phyloP scores from a whole-genome alignment of 2,329 filamentous ascomycete species.

The Westerdykella ornata region DNA sequence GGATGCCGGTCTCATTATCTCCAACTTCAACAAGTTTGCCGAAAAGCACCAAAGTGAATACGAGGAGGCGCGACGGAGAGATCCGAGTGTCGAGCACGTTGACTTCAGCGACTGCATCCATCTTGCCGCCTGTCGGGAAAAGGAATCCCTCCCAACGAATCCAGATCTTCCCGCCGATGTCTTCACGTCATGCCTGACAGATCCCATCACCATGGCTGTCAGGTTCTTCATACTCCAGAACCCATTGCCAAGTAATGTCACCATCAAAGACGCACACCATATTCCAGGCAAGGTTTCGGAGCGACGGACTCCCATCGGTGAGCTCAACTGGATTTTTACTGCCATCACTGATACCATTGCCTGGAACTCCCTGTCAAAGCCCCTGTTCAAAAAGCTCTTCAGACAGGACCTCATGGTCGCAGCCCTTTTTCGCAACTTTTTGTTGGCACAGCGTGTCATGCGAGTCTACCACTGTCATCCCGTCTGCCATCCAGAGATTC shows the following conservation, averaged over 20 bases:
- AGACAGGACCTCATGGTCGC: constrained; percentile 98
- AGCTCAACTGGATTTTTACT: constrained; percentile 99
- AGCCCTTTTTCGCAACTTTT: constrained; percentile 90
- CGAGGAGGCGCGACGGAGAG: constrained; percentile 63
- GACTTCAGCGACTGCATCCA: constrained; percentile 84
- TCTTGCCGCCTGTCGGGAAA: constrained; percentile 80
- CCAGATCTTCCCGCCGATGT: constrained; percentile 88
- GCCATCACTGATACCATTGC: constrained; percentile 98
- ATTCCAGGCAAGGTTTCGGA: constrained; percentile 90
- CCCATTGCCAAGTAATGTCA: constrained; percentile 60
- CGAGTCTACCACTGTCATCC: constrained; percentile 92
- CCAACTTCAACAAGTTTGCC: constrained; percentile 88
- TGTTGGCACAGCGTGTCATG: constrained; percentile 93
- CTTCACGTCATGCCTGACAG: constrained; percentile 92
- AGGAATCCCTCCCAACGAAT: constrained; percentile 91
- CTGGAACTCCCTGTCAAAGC: constrained; percentile 87
- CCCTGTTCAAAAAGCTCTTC: constrained; percentile 94
- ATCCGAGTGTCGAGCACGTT: constrained; percentile 59
- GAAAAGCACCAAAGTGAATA: constrained; percentile 93
- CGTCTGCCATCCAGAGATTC: constrained; percentile 83
- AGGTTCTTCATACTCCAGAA: constrained; percentile 96
- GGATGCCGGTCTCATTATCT: constrained; percentile 89
- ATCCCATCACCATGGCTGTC: constrained; percentile 93
- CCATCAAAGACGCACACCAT: constrained; percentile 75
- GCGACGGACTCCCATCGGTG: constrained; percentile 83